Evolutionary conservation across 768 basidiomycete genomes (phyloP).

Genomic region (Boletus tylopilopsis): DNA sequence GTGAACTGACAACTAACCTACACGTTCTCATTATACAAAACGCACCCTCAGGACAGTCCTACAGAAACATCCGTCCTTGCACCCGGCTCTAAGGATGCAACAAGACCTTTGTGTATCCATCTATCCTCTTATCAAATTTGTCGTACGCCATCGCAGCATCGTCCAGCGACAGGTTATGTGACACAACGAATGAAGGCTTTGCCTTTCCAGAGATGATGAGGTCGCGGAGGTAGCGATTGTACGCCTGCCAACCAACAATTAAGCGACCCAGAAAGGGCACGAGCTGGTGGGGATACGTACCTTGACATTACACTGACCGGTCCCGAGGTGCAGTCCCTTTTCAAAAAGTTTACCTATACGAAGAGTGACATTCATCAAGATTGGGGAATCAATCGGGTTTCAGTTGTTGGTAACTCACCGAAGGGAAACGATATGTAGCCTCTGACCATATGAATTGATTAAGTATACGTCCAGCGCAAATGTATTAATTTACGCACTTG

Average conservation of each 20-base stretch:
- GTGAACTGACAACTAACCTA: not conserved
- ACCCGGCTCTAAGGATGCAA: not conserved
- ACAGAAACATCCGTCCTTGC: not conserved
- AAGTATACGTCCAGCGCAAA: too few relatives aligned
- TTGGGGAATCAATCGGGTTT: not conserved
- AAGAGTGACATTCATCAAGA: not conserved
- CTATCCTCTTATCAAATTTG: constrained; percentile 7
- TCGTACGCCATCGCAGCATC: constrained; percentile 2
- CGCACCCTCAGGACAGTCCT: not conserved
- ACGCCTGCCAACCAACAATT: not conserved
- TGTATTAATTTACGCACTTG: constrained; percentile 19
- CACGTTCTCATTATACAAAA: not conserved
- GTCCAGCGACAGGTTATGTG: constrained; percentile 2
- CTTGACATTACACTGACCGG: not conserved
- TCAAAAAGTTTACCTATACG: constrained; percentile 1
- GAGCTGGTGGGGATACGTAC: not conserved
- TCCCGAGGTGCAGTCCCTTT: constrained; percentile 1
- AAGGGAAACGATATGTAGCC: constrained; percentile 5
- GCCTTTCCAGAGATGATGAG: constrained; percentile 3
- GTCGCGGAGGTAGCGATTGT: constrained; percentile 6
- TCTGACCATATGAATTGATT: too few relatives aligned
- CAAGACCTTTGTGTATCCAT: constrained; percentile 1
- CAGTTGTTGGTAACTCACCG: too few relatives aligned
- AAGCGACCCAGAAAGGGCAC: too few relatives aligned
- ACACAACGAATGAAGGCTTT: constrained; percentile 3